Evolutionary conservation across 352 stramenopile genomes (phyloP).

Genomic region (Phytophthora gonapodyides): DNA sequence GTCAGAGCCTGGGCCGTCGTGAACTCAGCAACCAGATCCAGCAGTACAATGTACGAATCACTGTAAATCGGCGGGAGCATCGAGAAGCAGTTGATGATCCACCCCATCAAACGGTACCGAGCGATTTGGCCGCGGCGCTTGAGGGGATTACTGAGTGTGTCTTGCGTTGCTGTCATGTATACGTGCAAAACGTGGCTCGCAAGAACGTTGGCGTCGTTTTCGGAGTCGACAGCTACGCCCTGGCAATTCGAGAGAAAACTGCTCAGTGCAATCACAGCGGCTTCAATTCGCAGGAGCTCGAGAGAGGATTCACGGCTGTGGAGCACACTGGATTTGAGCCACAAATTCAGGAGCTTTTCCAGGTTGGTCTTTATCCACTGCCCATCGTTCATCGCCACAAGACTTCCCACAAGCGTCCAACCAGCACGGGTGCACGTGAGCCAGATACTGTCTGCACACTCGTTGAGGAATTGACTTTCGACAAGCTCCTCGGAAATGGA

Average conservation of each 20-base stretch:
- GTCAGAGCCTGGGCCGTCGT: slow-evolving; percentile 81
- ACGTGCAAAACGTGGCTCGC: slow-evolving; percentile 73
- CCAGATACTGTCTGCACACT: slow-evolving; percentile 83
- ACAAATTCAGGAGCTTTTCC: slow-evolving; percentile 68
- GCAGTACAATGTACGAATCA: slow-evolving; percentile 80
- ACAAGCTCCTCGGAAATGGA: slow-evolving; percentile 72
- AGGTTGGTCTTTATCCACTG: slow-evolving; percentile 63
- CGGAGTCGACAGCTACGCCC: slow-evolving; percentile 29
- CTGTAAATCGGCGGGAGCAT: slow-evolving; percentile 77
- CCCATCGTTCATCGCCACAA: slow-evolving; percentile 68
- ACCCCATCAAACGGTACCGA: slow-evolving; percentile 74
- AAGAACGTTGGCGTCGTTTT: slow-evolving; percentile 60
- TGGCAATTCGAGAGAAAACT: slow-evolving; percentile 59
- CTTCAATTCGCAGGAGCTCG: slow-evolving; percentile 85
- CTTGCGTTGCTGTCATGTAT: slow-evolving; percentile 61
- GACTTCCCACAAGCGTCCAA: slow-evolving; percentile 76
- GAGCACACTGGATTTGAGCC: slow-evolving; percentile 76
- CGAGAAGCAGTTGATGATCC: slow-evolving; percentile 78
- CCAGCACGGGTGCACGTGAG: slow-evolving; percentile 85
- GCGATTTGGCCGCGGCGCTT: slow-evolving; percentile 85
- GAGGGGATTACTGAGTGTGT: slow-evolving; percentile 68
- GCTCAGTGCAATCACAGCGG: slow-evolving; percentile 67
- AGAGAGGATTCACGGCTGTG: slow-evolving; percentile 83
- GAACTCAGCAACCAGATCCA: slow-evolving; percentile 81
- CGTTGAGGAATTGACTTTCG: slow-evolving; percentile 78